Percentiles rank a stretch among this genome's conserved stretches.
Conservation (phyloP, 345 rosid genomes). For the Sisymbrium irio region DNA sequence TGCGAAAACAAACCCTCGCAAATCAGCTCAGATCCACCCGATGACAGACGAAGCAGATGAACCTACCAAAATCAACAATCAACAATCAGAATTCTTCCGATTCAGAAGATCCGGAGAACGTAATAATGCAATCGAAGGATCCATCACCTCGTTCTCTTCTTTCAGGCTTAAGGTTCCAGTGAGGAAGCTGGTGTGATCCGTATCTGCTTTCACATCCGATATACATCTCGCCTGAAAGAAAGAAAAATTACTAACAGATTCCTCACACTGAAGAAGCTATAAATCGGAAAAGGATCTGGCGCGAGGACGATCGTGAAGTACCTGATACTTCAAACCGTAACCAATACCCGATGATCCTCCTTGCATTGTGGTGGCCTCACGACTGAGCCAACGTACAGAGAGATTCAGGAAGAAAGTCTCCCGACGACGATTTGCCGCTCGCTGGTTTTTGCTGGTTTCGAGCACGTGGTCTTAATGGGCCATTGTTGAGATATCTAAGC, state of each 20-base stretch:
- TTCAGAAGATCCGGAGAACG: slow-evolving; percentile 3
- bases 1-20: slow-evolving; percentile 93
- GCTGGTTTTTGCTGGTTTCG: not conserved
- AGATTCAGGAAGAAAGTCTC: slow-evolving; percentile 11
- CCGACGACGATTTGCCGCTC: slow-evolving; percentile 30
- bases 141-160: slow-evolving; percentile 86
- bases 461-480: slow-evolving; percentile 11
- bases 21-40: slow-evolving; percentile 77
- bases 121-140: not conserved
- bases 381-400: slow-evolving; percentile 6
- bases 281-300: not conserved
- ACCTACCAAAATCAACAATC: slow-evolving; percentile 42
- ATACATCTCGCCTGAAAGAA: slow-evolving; percentile 78
- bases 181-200: slow-evolving; percentile 91
- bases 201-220: slow-evolving; percentile 86
- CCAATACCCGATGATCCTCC: slow-evolving; percentile 89
- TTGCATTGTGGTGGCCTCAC: slow-evolving; percentile 51
- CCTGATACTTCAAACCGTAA: slow-evolving; percentile 94
- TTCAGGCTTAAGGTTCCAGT: slow-evolving; percentile 80
- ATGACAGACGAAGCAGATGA: slow-evolving; percentile 80
- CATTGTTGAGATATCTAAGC: not conserved
- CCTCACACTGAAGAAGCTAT: not conserved
- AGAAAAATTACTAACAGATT: slow-evolving; percentile 15
- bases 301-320: slow-evolving; percentile 12
- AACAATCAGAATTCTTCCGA: slow-evolving; percentile 19